Percentiles rank a stretch among this genome's conserved stretches.
These are phyloP conservation scores for Lasiosphaeria miniovina DNA, from an alignment of 495 filamentous ascomycete genomes.

Conservation along the genomic window DNA sequence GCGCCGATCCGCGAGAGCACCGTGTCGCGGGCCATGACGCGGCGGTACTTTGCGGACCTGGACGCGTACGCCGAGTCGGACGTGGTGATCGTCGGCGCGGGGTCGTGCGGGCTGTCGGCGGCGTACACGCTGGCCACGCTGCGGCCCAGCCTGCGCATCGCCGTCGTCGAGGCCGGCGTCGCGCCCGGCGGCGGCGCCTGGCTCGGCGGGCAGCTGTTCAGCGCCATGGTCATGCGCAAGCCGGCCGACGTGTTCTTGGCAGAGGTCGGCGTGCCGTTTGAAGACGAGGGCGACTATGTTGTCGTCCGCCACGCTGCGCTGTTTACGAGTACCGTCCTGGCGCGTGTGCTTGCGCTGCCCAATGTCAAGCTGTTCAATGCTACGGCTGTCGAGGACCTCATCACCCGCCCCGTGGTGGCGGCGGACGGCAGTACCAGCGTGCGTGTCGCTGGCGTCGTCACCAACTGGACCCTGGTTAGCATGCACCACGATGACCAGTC, in stretches of 20 bases:
- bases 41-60: slow-evolving; percentile 85
- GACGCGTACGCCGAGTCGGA: slow-evolving; percentile 88
- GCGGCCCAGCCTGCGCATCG: slow-evolving; percentile 86
- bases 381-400: slow-evolving; percentile 84
- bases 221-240: slow-evolving; percentile 90
- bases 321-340: slow-evolving; percentile 82
- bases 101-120: slow-evolving; percentile 78
- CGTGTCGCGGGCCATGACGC: slow-evolving; percentile 88
- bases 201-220: slow-evolving; percentile 90
- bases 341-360: slow-evolving; percentile 73
- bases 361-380: slow-evolving; percentile 97
- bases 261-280: slow-evolving; percentile 79
- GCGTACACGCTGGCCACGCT: slow-evolving; percentile 81
- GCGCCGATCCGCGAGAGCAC: slow-evolving; percentile 83
- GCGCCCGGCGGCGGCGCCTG: slow-evolving; percentile 87
- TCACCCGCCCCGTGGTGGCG: slow-evolving; percentile 55
- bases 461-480: slow-evolving; percentile 88
- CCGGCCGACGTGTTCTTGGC: slow-evolving; percentile 79
- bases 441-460: slow-evolving; percentile 82
- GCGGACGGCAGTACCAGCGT: slow-evolving; percentile 44
- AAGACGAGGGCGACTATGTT: slow-evolving; percentile 81
- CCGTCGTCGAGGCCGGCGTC: slow-evolving; percentile 83
- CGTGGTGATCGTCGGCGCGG: slow-evolving; percentile 86
- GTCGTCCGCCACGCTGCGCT: slow-evolving; percentile 91
- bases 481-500: slow-evolving; percentile 84